These are phyloP conservation scores for Voacanga thouarsii DNA, from an alignment of 257 asterid genomes.

Conservation along the genomic window DNA sequence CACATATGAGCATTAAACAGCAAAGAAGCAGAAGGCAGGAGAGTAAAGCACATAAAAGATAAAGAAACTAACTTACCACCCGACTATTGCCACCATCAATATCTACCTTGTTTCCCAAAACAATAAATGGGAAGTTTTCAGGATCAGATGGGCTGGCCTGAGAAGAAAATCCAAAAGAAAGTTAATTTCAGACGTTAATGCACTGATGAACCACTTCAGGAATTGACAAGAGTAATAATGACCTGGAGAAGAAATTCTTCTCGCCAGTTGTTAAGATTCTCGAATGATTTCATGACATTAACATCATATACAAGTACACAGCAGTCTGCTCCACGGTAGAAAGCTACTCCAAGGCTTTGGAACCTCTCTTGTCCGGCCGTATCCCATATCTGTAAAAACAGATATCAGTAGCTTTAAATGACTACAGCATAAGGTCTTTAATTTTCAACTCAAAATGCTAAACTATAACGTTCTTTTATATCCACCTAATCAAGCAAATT, in stretches of 20 bases:
- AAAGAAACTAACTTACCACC: constrained; percentile 35
- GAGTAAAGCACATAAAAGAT: neutral
- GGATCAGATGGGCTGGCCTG: constrained; percentile 60
- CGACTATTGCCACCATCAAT: constrained; percentile 61
- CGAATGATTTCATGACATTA: constrained; percentile 42
- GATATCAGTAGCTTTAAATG: constrained; percentile 5
- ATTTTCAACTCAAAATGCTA: constrained; percentile 1
- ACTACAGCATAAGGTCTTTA: neutral
- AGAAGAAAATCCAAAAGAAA: constrained; percentile 9
- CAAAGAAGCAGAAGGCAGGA: constrained; percentile 5
- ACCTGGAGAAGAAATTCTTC: constrained; percentile 45
- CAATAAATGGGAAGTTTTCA: constrained; percentile 49
- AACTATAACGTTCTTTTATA: neutral
- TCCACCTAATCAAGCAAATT: neutral
- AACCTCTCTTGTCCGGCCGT: constrained; percentile 45
- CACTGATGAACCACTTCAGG: neutral
- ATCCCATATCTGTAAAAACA: constrained; percentile 33
- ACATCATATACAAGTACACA: constrained; percentile 45
- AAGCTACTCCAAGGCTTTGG: constrained; percentile 45
- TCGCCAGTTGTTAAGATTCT: constrained; percentile 42
- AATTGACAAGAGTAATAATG: neutral
- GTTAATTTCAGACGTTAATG: neutral
- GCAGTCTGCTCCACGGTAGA: constrained; percentile 48
- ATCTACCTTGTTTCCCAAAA: constrained; percentile 50
- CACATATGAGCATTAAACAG: neutral